Percentiles rank a stretch among this genome's conserved stretches.
These are phyloP conservation scores for Colletotrichum sp. DNA, from an alignment of 2,329 filamentous ascomycete species.

Conservation along the genomic window DNA sequence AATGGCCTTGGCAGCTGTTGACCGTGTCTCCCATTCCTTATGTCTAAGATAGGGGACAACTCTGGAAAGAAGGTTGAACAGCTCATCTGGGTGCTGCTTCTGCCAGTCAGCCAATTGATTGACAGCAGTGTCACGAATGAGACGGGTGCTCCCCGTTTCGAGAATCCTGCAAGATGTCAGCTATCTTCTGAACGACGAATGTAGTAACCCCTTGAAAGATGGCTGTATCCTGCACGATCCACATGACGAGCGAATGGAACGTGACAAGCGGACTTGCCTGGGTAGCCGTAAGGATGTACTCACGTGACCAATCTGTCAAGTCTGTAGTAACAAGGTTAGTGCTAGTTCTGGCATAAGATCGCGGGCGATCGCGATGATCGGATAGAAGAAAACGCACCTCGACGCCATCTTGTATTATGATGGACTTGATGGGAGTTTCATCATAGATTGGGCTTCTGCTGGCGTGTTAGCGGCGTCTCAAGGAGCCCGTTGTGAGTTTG, in stretches of 20 bases:
- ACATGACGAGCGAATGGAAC: not conserved
- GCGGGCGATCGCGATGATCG: not conserved
- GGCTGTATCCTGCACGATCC: not conserved
- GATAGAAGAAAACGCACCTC: slow-evolving; percentile 43
- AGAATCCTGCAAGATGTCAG: slow-evolving; percentile 69
- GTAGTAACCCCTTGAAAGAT: not conserved
- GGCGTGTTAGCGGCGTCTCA: not conserved
- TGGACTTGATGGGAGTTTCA: slow-evolving; percentile 23
- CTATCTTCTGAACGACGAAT: not conserved
- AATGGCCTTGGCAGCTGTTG: slow-evolving; percentile 90
- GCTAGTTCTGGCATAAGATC: not conserved
- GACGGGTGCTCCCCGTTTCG: slow-evolving; percentile 93
- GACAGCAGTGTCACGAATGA: slow-evolving; percentile 96
- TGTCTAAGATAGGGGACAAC: slow-evolving; percentile 96
- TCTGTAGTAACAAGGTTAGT: slow-evolving; percentile 52
- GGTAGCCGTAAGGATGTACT: slow-evolving; percentile 45
- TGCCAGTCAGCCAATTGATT: slow-evolving; percentile 97
- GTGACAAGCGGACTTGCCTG: not conserved
- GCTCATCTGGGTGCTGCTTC: slow-evolving; percentile 95
- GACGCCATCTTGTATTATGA: slow-evolving; percentile 58
- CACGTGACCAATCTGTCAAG: slow-evolving; percentile 87
- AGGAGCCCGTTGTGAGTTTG: not conserved
- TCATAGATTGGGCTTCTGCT: slow-evolving; percentile 17
- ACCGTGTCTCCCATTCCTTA: slow-evolving; percentile 96
- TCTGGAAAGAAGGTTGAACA: slow-evolving; percentile 92